phyloP scores from a whole-genome alignment of 78 protist species.

The Guillardia theta region DNA sequence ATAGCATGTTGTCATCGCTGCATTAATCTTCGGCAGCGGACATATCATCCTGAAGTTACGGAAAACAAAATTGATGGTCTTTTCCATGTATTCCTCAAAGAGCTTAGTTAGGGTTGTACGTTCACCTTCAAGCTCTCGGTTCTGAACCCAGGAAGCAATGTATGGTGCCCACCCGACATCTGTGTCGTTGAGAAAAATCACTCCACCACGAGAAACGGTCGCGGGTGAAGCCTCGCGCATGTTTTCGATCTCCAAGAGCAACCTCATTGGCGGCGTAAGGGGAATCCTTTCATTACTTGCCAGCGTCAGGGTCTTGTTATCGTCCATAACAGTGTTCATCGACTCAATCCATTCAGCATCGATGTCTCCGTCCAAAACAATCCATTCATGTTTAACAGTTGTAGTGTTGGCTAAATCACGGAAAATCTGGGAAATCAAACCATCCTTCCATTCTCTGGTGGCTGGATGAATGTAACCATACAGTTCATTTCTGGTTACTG shows the following conservation, averaged over 20 bases:
- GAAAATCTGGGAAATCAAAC: conserved; percentile 79
- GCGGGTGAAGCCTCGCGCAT: conserved; percentile 85
- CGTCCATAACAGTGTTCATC: conserved; percentile 93
- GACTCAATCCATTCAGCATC: conserved; percentile 81
- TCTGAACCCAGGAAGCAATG: conserved; percentile 70
- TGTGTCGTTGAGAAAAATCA: conserved; percentile 75
- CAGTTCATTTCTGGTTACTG: conserved; percentile 79
- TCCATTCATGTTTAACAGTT: conserved; percentile 63
- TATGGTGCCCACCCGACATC: conserved; percentile 87
- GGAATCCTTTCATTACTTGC: conserved; percentile 89
- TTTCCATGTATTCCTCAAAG: conserved; percentile 53
- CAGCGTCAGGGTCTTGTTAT: conserved; percentile 90
- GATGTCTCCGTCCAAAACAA: conserved; percentile 87
- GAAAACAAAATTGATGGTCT: neutral
- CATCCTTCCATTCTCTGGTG: conserved; percentile 83
- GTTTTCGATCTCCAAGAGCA: conserved; percentile 80
- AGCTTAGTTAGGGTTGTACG: conserved; percentile 3
- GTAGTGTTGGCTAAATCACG: conserved; percentile 59
- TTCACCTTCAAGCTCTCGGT: neutral
- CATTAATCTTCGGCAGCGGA: conserved; percentile 65
- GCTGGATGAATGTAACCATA: conserved; percentile 75
- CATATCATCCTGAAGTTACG: conserved; percentile 47
- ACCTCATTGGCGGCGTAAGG: conserved; percentile 75
- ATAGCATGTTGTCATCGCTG: conserved; percentile 68
- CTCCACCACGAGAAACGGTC: conserved; percentile 92